phyloP scores from a whole-genome alignment of 306 rosid species.

The Cucumis hystrix region DNA sequence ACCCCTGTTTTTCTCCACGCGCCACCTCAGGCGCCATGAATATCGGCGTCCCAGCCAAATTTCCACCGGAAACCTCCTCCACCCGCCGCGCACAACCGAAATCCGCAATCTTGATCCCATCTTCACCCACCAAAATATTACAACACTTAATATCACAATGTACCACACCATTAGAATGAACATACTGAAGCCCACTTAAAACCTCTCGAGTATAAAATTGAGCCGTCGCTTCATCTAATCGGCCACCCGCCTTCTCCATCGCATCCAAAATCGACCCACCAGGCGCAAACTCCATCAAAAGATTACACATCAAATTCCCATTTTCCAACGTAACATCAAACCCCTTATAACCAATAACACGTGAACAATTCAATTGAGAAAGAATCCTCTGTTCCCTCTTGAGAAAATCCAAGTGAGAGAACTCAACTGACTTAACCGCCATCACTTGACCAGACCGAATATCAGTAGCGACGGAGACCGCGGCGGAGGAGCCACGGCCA shows the following conservation, averaged over 20 bases:
- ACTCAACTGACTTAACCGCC: slow-evolving; percentile 54
- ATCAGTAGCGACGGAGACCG: slow-evolving; percentile 36
- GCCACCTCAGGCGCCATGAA: slow-evolving; percentile 98
- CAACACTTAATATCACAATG: slow-evolving; percentile 79
- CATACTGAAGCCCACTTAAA: slow-evolving; percentile 38
- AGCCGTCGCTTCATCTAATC: slow-evolving; percentile 28
- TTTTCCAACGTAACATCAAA: slow-evolving; percentile 41
- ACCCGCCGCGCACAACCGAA: slow-evolving; percentile 61
- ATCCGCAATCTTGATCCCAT: slow-evolving; percentile 62
- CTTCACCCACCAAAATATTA: slow-evolving; percentile 45
- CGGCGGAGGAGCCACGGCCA: slow-evolving; percentile 78
- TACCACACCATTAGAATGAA: slow-evolving; percentile 59
- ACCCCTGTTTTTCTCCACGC: slow-evolving; percentile 73
- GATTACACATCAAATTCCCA: slow-evolving; percentile 37
- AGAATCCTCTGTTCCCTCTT: slow-evolving; percentile 43
- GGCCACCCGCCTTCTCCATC: slow-evolving; percentile 21
- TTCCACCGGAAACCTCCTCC: neutral
- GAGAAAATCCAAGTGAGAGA: slow-evolving; percentile 34
- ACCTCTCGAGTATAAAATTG: slow-evolving; percentile 36
- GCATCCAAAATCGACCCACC: slow-evolving; percentile 45
- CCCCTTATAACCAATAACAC: slow-evolving; percentile 45
- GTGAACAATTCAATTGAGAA: slow-evolving; percentile 31
- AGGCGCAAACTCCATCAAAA: slow-evolving; percentile 64
- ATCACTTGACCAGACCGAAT: slow-evolving; percentile 18
- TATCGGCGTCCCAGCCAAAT: slow-evolving; percentile 53